phyloP scores from a whole-genome alignment of 2,329 filamentous ascomycete species.

The Trichoderma endophyticum region DNA sequence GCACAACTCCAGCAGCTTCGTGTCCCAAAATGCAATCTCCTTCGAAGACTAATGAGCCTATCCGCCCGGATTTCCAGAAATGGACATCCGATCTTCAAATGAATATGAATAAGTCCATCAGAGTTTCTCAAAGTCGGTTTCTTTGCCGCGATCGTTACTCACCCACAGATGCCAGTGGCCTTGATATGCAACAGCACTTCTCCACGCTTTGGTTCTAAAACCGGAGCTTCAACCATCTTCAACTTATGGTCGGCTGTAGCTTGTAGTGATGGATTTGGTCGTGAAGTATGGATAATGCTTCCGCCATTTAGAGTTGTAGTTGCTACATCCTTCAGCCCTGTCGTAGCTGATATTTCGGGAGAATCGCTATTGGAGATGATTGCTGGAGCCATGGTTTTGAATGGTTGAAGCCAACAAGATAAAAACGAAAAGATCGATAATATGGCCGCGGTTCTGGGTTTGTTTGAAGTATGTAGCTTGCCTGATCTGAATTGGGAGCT shows the following conservation, averaged over 20 bases:
- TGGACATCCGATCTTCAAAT: constrained; percentile 3
- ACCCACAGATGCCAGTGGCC: constrained; percentile 7
- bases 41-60: constrained; percentile 4
- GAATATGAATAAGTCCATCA: not conserved
- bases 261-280: not conserved
- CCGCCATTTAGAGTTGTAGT: not conserved
- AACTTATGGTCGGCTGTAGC: constrained; percentile 1
- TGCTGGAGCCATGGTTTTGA: not conserved
- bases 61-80: constrained; percentile 11
- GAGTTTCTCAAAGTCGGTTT: too few relatives aligned
- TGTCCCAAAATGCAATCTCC: constrained; percentile 6
- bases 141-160: not conserved
- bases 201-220: not conserved
- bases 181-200: not conserved
- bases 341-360: not conserved
- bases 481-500: not conserved
- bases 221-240: not conserved
- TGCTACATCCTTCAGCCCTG: not conserved
- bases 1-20: not conserved
- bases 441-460: not conserved
- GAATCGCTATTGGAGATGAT: not conserved
- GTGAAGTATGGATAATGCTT: not conserved
- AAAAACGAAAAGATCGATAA: not conserved
- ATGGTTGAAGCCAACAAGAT: not conserved
- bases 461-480: not conserved